A percentile compares a stretch with the other conserved stretches of the same genome.
phyloP scores from a whole-genome alignment of 768 basidiomycete genomes.

The Wakefieldia striispora region DNA sequence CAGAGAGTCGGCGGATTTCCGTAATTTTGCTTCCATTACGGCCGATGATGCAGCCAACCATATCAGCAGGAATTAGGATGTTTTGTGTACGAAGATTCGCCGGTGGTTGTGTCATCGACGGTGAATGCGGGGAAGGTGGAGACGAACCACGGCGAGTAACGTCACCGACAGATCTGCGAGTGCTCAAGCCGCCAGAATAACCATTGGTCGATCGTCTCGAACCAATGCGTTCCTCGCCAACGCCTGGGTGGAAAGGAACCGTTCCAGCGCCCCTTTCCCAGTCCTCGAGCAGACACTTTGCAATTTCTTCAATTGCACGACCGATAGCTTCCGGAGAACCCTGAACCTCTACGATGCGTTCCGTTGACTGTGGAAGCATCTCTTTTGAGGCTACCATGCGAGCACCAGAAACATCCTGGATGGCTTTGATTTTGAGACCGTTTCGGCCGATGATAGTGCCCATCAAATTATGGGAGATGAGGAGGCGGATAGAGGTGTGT shows the following conservation, averaged over 20 bases:
- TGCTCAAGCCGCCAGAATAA: slow-evolving; percentile 45
- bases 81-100: slow-evolving; percentile 96
- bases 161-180: slow-evolving; percentile 70
- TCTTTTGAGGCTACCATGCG: slow-evolving; percentile 99
- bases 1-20: slow-evolving; percentile 96
- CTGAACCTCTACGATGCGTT: slow-evolving; percentile 97
- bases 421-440: slow-evolving; percentile 98
- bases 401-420: slow-evolving; percentile 93
- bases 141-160: slow-evolving; percentile 41
- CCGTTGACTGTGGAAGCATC: slow-evolving; percentile 98
- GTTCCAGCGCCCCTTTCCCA: slow-evolving; percentile 95
- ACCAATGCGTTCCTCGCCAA: slow-evolving; percentile 63
- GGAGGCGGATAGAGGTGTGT: slow-evolving; percentile 90
- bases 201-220: slow-evolving; percentile 52
- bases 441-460: slow-evolving; percentile 96
- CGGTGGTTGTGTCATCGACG: slow-evolving; percentile 53
- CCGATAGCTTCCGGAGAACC: slow-evolving; percentile 91
- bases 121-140: slow-evolving; percentile 35
- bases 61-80: slow-evolving; percentile 98
- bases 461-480: slow-evolving; percentile 99
- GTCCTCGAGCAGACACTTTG: slow-evolving; percentile 91
- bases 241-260: slow-evolving; percentile 92
- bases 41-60: slow-evolving; percentile 97
- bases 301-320: slow-evolving; percentile 93
- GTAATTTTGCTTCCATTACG: slow-evolving; percentile 98